A percentile compares a stretch with the other conserved stretches of the same genome.
phyloP scores from a whole-genome alignment of 2,329 filamentous ascomycete genomes.

The Colletotrichum lentis region DNA sequence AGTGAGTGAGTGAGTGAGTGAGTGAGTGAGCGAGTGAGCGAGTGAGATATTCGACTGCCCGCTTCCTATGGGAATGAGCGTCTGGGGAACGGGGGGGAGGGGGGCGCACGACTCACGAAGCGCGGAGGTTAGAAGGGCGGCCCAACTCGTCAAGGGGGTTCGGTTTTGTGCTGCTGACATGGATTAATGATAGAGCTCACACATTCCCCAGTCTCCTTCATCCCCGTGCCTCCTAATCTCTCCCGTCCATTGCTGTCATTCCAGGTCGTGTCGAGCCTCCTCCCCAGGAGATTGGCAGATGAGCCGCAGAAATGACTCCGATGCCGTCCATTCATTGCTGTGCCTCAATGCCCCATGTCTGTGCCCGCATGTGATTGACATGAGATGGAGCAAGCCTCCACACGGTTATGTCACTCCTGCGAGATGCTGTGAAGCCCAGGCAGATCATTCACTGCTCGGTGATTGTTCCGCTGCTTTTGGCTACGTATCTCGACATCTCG shows the following conservation, averaged over 20 bases:
- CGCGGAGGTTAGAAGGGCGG: neutral
- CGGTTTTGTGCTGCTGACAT: too few relatives aligned
- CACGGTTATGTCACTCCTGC: constrained; percentile 32
- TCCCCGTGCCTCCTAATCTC: neutral
- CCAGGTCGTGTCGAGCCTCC: neutral
- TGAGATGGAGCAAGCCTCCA: constrained; percentile 20
- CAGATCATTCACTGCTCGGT: constrained; percentile 11
- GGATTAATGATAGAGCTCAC: too few relatives aligned
- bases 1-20: neutral
- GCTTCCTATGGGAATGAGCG: neutral
- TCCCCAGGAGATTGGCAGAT: constrained; percentile 3
- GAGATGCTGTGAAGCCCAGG: constrained; percentile 2
- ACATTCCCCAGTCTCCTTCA: too few relatives aligned
- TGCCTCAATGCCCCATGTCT: neutral
- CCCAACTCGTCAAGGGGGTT: neutral
- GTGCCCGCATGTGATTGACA: neutral
- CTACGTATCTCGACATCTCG: neutral
- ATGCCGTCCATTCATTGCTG: neutral
- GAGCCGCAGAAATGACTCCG: neutral
- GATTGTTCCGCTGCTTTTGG: neutral
- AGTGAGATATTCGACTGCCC: neutral
- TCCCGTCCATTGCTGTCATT: neutral
- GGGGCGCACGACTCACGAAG: neutral
- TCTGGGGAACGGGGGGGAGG: too few relatives aligned
- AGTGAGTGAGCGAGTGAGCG: too few relatives aligned